Evolutionary conservation across 2,329 filamentous ascomycete species (phyloP).

Genomic region (Venturia carpophila): DNA sequence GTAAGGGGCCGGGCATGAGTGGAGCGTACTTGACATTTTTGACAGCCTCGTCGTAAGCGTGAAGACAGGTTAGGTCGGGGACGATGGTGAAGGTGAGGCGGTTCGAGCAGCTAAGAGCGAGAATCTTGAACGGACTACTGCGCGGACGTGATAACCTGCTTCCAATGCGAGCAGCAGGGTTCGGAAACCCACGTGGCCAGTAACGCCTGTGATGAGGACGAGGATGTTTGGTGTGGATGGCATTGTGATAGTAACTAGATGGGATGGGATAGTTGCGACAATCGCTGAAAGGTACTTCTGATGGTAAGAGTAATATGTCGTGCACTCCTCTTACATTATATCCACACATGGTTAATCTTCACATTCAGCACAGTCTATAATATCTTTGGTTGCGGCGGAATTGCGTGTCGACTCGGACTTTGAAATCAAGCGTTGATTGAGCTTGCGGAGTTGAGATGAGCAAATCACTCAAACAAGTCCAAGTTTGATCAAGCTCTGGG

Average conservation of each 20-base stretch:
- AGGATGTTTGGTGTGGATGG: background rate
- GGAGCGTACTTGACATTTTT: constrained; percentile 30
- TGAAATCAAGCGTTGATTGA: too few species aligned
- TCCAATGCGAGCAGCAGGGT: too few species aligned
- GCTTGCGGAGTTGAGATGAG: too few species aligned
- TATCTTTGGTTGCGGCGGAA: too few species aligned
- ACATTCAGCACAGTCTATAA: background rate
- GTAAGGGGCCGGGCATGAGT: constrained; percentile 1
- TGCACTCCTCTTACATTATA: background rate
- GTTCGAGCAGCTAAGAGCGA: background rate
- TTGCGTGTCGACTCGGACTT: too few species aligned
- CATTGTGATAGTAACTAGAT: background rate
- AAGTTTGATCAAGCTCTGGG: constrained; percentile 22
- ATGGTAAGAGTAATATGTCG: background rate
- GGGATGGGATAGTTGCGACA: background rate
- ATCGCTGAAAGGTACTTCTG: background rate
- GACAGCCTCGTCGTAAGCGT: constrained; percentile 37
- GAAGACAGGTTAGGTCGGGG: constrained; percentile 31
- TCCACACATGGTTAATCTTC: too few species aligned
- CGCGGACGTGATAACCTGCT: too few species aligned
- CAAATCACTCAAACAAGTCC: constrained; percentile 20
- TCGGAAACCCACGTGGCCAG: too few species aligned
- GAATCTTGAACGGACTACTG: background rate
- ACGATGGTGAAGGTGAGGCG: constrained; percentile 27
- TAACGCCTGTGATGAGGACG: too few species aligned